Conservation (phyloP, 2,329 filamentous ascomycete species). For the Metarhizium humberi region DNA sequence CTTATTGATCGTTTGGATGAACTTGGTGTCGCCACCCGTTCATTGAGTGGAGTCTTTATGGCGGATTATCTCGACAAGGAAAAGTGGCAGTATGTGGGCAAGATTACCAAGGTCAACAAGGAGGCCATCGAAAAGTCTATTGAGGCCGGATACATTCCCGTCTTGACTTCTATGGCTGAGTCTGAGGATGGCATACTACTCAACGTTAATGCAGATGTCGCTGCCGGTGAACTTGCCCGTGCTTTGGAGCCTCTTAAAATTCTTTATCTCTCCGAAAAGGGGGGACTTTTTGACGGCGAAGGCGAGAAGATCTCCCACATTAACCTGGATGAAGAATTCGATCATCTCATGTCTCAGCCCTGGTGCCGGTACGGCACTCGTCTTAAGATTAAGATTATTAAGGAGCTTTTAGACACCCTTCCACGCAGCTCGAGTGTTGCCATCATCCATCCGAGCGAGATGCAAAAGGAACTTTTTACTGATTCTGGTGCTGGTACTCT, state of each 20-base stretch:
- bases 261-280: slow-evolving; percentile 97
- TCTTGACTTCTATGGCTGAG: slow-evolving; percentile 95
- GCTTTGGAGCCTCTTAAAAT: slow-evolving; percentile 91
- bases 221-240: slow-evolving; percentile 83
- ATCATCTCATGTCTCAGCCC: slow-evolving; percentile 69
- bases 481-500: slow-evolving; percentile 91
- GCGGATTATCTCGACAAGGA: slow-evolving; percentile 95
- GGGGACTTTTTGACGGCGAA: slow-evolving; percentile 87
- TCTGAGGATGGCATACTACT: slow-evolving; percentile 83
- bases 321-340: slow-evolving; percentile 94
- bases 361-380: slow-evolving; percentile 95
- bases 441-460: slow-evolving; percentile 91
- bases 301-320: slow-evolving; percentile 94
- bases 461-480: slow-evolving; percentile 95
- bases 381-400: slow-evolving; percentile 96
- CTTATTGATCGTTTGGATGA: slow-evolving; percentile 82
- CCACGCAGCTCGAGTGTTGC: slow-evolving; percentile 90
- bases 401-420: slow-evolving; percentile 80
- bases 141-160: slow-evolving; percentile 89
- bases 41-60: slow-evolving; percentile 83
- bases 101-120: slow-evolving; percentile 89
- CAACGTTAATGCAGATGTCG: slow-evolving; percentile 97
- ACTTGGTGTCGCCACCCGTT: slow-evolving; percentile 79
- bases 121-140: slow-evolving; percentile 85
- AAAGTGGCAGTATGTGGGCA: slow-evolving; percentile 91